Evolutionary conservation across 225 moss, liverwort and hornwort genomes (phyloP).

Genomic region (Neckera pumila): DNA sequence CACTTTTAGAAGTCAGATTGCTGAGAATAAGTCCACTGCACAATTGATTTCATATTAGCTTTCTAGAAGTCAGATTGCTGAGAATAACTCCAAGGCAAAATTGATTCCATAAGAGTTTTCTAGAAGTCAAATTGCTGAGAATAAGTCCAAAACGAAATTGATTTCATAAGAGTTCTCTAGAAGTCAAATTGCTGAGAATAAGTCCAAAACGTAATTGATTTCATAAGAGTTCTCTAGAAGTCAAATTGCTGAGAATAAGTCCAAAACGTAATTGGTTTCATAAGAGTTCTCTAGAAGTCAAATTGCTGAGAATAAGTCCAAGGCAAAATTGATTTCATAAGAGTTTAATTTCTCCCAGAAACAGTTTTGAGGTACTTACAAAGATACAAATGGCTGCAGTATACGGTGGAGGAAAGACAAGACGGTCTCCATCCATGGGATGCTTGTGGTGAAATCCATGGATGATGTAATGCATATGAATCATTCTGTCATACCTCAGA

Average conservation of each 20-base stretch:
- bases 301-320: neutral
- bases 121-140: too few species aligned
- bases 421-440: conserved; percentile 73
- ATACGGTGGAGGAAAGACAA: conserved; percentile 71
- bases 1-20: neutral
- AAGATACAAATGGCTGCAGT: neutral
- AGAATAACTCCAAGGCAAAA: neutral
- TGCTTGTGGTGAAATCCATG: conserved; percentile 97
- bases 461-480: conserved; percentile 58
- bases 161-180: too few species aligned
- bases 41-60: neutral
- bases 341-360: neutral
- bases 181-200: neutral
- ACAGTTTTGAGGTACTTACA: conserved; percentile 2
- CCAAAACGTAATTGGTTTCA: neutral
- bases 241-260: neutral
- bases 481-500: conserved; percentile 25
- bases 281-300: neutral
- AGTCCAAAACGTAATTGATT: neutral
- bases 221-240: neutral
- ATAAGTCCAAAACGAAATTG: too few species aligned
- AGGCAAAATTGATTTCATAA: neutral
- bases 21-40: neutral
- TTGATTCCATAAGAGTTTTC: neutral
- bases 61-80: neutral